Conservation (phyloP, 768 basidiomycete genomes). For the Mycena venus region DNA sequence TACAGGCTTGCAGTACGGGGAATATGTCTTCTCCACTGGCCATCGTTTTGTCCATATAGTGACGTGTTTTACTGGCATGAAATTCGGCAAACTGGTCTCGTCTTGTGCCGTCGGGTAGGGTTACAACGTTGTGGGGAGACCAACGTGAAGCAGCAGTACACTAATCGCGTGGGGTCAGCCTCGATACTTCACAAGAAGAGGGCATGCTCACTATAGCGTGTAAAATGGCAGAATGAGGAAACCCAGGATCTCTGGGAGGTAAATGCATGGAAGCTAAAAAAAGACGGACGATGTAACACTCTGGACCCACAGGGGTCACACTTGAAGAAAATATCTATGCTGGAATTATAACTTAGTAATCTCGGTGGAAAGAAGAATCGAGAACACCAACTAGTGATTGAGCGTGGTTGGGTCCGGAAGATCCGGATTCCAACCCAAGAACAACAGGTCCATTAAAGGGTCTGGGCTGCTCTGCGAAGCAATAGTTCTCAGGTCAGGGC, state of each 20-base stretch:
- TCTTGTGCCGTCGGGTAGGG: conserved; percentile 79
- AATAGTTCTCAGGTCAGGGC: conserved; percentile 61
- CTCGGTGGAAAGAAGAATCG: conserved; percentile 9
- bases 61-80: conserved; percentile 88
- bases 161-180: conserved; percentile 51
- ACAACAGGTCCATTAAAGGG: conserved; percentile 74
- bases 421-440: conserved; percentile 89
- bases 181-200: neutral
- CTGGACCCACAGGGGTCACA: conserved; percentile 90
- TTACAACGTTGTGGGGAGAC: conserved; percentile 78
- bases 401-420: conserved; percentile 81
- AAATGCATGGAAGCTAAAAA: conserved; percentile 85
- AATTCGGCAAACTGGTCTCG: conserved; percentile 91
- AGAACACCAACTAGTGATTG: conserved; percentile 77
- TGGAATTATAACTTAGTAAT: conserved; percentile 43
- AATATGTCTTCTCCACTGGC: conserved; percentile 91
- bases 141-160: conserved; percentile 89
- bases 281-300: conserved; percentile 85
- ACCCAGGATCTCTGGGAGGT: conserved; percentile 83
- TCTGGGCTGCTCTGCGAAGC: conserved; percentile 59
- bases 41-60: conserved; percentile 92
- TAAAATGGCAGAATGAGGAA: conserved; percentile 90
- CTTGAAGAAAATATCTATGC: conserved; percentile 90
- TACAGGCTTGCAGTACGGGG: conserved; percentile 88
- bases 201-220: conserved; percentile 83